Conservation (phyloP, 2,329 filamentous ascomycete species). For the Cephalotrichum gorgonifer region DNA sequence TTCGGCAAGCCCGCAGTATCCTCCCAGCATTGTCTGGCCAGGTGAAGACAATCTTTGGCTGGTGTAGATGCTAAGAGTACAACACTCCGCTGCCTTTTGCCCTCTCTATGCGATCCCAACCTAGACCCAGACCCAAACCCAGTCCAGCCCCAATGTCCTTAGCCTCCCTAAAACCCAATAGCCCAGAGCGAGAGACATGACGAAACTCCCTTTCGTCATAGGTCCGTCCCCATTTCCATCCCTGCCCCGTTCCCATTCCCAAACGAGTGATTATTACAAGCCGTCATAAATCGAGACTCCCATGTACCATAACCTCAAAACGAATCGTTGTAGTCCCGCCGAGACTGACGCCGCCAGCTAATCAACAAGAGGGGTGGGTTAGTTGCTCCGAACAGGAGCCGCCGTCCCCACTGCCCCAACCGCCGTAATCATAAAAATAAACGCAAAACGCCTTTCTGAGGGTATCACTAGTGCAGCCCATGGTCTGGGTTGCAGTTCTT, state of each 20-base stretch:
- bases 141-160: no score
- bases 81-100: neutral
- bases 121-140: no score
- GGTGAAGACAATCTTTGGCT: neutral
- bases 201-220: neutral
- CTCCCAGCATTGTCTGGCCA: neutral
- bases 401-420: no score
- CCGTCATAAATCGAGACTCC: neutral
- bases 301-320: neutral
- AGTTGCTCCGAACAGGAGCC: neutral
- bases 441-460: neutral
- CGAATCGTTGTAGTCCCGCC: neutral
- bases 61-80: neutral
- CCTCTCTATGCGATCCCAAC: neutral
- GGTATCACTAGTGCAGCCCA: neutral
- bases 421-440: neutral
- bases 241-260: no score
- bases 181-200: no score
- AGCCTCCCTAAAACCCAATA: no score
- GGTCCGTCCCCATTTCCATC: no score
- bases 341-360: no score
- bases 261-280: neutral
- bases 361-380: neutral
- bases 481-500: neutral
- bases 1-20: neutral